A percentile compares a stretch with the other conserved stretches of the same genome.
These are phyloP conservation scores for Actinomucor elegans DNA, from an alignment of 371 early-diverging fungal genomes.

Conservation along the genomic window DNA sequence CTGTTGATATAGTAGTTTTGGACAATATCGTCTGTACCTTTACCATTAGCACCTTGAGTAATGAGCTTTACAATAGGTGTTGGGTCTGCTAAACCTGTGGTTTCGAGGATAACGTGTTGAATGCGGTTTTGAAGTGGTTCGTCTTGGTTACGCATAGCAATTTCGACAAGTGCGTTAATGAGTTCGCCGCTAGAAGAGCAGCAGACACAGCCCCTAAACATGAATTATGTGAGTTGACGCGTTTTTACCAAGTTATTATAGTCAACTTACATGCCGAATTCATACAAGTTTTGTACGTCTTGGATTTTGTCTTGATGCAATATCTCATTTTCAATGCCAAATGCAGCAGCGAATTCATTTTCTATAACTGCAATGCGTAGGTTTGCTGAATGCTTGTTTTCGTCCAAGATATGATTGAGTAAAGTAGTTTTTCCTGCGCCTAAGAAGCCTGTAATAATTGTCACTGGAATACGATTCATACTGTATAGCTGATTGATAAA, in stretches of 20 bases:
- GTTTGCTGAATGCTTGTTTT: conserved; percentile 3
- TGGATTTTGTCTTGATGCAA: conserved; percentile 23
- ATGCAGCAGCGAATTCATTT: conserved; percentile 41
- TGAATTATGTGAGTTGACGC: not conserved
- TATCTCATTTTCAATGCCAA: conserved; percentile 45
- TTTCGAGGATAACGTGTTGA: conserved; percentile 31
- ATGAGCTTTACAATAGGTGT: conserved; percentile 28
- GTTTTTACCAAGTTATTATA: not conserved
- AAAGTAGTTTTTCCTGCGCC: conserved; percentile 28
- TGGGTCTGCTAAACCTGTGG: conserved; percentile 39
- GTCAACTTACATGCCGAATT: conserved; percentile 33
- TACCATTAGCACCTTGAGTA: conserved; percentile 18
- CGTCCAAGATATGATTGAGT: conserved; percentile 12
- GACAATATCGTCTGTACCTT: conserved; percentile 31
- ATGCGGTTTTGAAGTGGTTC: conserved; percentile 11
- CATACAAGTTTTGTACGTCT: conserved; percentile 35
- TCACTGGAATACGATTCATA: conserved; percentile 25
- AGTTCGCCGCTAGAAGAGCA: conserved; percentile 40
- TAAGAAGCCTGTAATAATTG: conserved; percentile 30
- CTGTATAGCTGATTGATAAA: not conserved
- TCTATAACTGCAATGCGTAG: conserved; percentile 28
- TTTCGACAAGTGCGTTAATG: conserved; percentile 29
- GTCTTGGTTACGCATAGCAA: conserved; percentile 22
- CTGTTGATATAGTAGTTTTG: conserved; percentile 34
- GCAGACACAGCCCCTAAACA: conserved; percentile 41